Conservation (phyloP, 2,329 filamentous ascomycete species). For the Drechslerella coelobrocha region DNA sequence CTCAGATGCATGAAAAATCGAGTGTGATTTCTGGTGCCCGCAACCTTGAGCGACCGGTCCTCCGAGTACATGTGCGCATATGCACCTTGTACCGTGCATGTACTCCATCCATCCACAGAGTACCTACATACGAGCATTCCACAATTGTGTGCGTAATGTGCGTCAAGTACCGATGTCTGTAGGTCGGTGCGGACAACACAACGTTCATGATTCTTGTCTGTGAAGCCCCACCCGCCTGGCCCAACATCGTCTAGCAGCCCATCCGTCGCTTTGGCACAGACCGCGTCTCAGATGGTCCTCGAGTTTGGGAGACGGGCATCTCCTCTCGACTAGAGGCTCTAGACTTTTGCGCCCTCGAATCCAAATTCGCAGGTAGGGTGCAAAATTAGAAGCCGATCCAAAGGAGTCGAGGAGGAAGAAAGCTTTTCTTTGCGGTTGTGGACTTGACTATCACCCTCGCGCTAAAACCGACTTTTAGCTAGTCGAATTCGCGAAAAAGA, state of each 20-base stretch:
- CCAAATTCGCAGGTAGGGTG: constrained; percentile 26
- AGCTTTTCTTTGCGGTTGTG: constrained; percentile 47
- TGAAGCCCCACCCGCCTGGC: too few species aligned
- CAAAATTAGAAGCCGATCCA: constrained; percentile 50
- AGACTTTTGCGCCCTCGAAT: constrained; percentile 1
- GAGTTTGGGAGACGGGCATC: constrained; percentile 15
- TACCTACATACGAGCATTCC: constrained; percentile 24
- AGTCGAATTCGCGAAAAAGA: constrained; percentile 17
- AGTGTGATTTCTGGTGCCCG: constrained; percentile 32
- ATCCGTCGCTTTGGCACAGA: constrained; percentile 20
- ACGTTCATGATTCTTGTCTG: constrained; percentile 35
- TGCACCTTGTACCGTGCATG: constrained; percentile 8
- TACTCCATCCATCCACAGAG: constrained; percentile 11
- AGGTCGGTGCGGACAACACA: constrained; percentile 37
- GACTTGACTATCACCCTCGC: constrained; percentile 46
- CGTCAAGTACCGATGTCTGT: not conserved
- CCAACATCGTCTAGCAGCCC: not conserved
- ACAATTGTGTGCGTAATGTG: not conserved
- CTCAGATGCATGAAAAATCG: constrained; percentile 38
- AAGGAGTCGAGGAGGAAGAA: constrained; percentile 26
- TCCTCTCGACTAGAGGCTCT: constrained; percentile 1
- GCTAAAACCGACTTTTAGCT: constrained; percentile 41
- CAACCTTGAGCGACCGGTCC: constrained; percentile 28
- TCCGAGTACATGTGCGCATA: constrained; percentile 15
- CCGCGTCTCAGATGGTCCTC: constrained; percentile 25